Conservation (phyloP, 1,284 basidiomycete species). For the Pseudozyma flocculosa region DNA sequence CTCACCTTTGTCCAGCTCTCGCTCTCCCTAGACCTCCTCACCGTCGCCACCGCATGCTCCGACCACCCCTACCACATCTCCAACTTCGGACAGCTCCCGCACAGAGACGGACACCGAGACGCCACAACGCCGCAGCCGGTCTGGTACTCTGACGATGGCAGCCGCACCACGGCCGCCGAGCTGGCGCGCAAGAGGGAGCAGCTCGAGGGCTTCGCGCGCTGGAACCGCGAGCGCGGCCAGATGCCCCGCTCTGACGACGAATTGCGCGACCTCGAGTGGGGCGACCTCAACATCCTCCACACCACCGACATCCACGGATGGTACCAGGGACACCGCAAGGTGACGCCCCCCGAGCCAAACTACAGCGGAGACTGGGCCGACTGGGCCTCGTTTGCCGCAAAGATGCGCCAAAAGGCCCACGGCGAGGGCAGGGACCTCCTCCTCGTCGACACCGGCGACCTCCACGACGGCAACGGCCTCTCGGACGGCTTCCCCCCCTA, state of each 20-base stretch:
- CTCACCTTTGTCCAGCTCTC: not conserved
- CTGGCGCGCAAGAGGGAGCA: constrained; percentile 28
- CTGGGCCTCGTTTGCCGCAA: constrained; percentile 55
- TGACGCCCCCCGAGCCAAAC: constrained; percentile 53
- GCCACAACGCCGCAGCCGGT: too few relatives aligned
- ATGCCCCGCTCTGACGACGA: constrained; percentile 41
- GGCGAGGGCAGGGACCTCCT: constrained; percentile 52
- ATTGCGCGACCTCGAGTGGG: constrained; percentile 67
- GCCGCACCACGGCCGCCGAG: constrained; percentile 4
- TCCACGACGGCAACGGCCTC: constrained; percentile 56
- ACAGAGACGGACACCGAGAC: not conserved
- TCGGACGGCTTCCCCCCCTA: constrained; percentile 47
- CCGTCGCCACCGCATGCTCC: constrained; percentile 8
- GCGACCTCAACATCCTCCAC: constrained; percentile 75
- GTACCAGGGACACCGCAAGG: constrained; percentile 52
- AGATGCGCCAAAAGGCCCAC: constrained; percentile 46
- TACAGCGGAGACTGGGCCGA: constrained; percentile 56
- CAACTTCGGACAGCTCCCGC: not conserved
- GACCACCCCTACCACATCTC: not conserved
- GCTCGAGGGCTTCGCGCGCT: constrained; percentile 30
- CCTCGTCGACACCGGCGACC: constrained; percentile 53
- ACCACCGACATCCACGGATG: constrained; percentile 75
- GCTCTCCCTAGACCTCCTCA: constrained; percentile 2
- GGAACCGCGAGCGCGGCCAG: constrained; percentile 34
- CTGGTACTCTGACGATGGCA: not conserved